Evolutionary conservation across 2,329 filamentous ascomycete species (phyloP).

Genomic region (Ampelomyces quisqualis): DNA sequence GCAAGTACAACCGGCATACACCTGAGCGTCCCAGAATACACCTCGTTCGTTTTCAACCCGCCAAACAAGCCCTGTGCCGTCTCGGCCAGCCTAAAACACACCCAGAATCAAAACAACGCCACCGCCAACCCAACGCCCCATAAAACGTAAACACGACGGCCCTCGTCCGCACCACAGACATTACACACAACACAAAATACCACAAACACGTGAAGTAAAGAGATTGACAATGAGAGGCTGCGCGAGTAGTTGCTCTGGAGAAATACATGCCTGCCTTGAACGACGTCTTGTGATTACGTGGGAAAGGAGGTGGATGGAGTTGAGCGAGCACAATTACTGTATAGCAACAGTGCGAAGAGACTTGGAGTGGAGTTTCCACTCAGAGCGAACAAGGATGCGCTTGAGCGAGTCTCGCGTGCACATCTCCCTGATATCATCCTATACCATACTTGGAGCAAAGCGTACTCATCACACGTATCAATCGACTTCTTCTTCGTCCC

Average conservation of each 20-base stretch:
- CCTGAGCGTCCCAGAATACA: slow-evolving; percentile 56
- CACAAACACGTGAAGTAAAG: slow-evolving; percentile 54
- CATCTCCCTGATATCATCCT: background rate
- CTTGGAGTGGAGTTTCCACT: no score
- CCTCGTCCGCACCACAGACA: slow-evolving; percentile 47
- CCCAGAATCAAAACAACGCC: slow-evolving; percentile 55
- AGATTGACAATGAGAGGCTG: no score
- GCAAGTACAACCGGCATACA: slow-evolving; percentile 57
- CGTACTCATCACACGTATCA: slow-evolving; percentile 29
- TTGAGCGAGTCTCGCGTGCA: no score
- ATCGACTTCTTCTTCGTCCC: slow-evolving; percentile 28
- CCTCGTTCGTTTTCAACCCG: slow-evolving; percentile 52
- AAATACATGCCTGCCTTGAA: no score
- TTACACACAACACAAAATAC: slow-evolving; percentile 49
- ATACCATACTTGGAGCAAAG: slow-evolving; percentile 2
- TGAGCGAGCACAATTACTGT: no score
- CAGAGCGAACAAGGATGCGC: no score
- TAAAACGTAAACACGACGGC: slow-evolving; percentile 44
- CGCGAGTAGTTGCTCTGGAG: no score
- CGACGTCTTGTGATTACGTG: no score
- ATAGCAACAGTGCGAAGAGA: no score
- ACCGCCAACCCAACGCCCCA: slow-evolving; percentile 49
- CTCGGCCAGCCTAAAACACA: slow-evolving; percentile 57
- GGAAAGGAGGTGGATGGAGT: no score
- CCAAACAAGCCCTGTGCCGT: slow-evolving; percentile 54